Conservation (phyloP, 345 rosid genomes). For the Pistacia atlantica region DNA sequence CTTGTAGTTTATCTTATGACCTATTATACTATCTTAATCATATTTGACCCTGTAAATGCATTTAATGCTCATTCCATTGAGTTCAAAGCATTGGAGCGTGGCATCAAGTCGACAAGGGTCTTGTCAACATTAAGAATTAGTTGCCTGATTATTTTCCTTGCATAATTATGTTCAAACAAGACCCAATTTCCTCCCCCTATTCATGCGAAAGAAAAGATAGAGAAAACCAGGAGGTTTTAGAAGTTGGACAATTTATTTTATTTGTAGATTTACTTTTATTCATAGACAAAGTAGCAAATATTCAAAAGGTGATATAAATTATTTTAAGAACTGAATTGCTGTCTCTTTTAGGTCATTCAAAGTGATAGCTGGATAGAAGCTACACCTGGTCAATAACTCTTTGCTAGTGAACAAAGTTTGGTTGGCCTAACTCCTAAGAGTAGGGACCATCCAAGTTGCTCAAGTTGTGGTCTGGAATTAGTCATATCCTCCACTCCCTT, state of each 20-base stretch:
- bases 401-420: background rate
- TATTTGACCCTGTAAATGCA: background rate
- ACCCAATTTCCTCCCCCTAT: background rate
- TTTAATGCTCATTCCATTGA: background rate
- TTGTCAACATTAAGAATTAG: background rate
- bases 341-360: background rate
- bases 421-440: constrained; percentile 5
- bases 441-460: constrained; percentile 29
- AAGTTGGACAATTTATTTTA: background rate
- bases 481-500: background rate
- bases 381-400: constrained; percentile 3
- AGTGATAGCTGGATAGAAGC: constrained; percentile 12
- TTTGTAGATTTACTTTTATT: background rate
- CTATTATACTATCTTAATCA: background rate
- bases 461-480: constrained; percentile 12
- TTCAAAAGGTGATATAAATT: background rate
- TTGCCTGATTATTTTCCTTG: background rate
- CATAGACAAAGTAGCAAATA: background rate
- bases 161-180: background rate
- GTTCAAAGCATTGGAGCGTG: background rate
- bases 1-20: background rate
- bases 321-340: background rate
- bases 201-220: background rate
- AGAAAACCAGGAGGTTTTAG: background rate
- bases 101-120: too few relatives aligned